Base-by-base conservation (phyloP, 2,329 filamentous ascomycete genomes). In the Fusarium lyarnte region DNA sequence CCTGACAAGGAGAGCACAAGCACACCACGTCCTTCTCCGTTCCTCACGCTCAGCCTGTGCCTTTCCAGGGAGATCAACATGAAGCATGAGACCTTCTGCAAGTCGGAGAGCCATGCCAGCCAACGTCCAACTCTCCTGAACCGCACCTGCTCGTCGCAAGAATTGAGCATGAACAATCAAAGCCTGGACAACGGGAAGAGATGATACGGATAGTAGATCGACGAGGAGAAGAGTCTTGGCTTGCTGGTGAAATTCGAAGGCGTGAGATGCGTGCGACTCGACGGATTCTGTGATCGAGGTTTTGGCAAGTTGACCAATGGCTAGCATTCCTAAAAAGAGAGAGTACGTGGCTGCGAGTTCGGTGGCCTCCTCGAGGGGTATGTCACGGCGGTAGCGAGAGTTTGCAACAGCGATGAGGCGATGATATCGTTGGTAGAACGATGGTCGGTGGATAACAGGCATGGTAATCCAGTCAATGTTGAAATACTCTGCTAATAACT, bases 371-470 rank as follows among this genome's bases (percentile, higher is more conserved):
- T 74, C 68, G 23, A 78, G 66, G 2, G 76, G 75, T 2, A 78
- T 78, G 12, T 78, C 76, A 21, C 76, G 75, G 38, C 76, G 76
- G 27, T 78, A 78, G 3, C 76, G 67, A 35, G 76, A 78, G 63
- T 78, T 78, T 33, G 76, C 67, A 16, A 78, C 76, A 27, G 76
- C 76, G 13, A 77, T 73, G 25, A 78, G 76, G 1, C 74, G 76
- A 25, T 76, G 75, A n/a, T 78, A 78, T 13, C 76, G 70, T 19
- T 75, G 74, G 14, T 72, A 57, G 41, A 78, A 78, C 3, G 76
- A 69, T 19, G 72, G 70, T 8, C 72, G 73, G 19, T 78, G 76
- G 8, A 78, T 63, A 13, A 76, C 29, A 36, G 76, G 76, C 62
- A 78, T 66, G 23, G 70, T 58, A 43, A 74, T 74, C 76, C 76